phyloP scores from a whole-genome alignment of 2,329 filamentous ascomycete species.

The Phyllachora maydis region DNA sequence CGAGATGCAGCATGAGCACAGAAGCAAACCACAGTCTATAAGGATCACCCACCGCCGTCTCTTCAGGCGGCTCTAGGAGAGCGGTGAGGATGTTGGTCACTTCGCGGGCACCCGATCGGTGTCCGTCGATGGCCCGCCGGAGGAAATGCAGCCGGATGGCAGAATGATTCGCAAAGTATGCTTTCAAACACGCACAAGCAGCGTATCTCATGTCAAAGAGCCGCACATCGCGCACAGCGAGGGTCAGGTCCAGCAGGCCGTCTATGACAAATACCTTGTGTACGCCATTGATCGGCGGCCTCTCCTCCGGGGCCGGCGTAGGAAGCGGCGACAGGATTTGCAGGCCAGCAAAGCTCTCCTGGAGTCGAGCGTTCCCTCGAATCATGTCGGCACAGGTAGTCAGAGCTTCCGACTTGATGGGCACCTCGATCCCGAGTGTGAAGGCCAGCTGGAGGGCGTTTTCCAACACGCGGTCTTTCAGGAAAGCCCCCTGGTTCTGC shows the following conservation, averaged over 20 bases:
- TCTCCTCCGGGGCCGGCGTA: slow-evolving; percentile 13
- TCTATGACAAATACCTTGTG: slow-evolving; percentile 76
- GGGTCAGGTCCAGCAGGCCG: slow-evolving; percentile 63
- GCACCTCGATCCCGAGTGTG: slow-evolving; percentile 45
- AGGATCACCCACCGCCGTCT: slow-evolving; percentile 48
- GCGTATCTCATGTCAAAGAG: slow-evolving; percentile 67
- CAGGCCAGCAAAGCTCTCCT: slow-evolving; percentile 77
- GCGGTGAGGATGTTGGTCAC: slow-evolving; percentile 78
- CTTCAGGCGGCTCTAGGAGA: slow-evolving; percentile 45
- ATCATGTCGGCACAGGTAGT: slow-evolving; percentile 78
- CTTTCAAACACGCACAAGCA: slow-evolving; percentile 77
- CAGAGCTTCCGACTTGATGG: slow-evolving; percentile 73
- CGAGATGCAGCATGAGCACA: slow-evolving; percentile 66
- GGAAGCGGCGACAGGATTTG: slow-evolving; percentile 46
- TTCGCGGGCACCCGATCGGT: slow-evolving; percentile 56
- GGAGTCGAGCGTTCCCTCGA: slow-evolving; percentile 54
- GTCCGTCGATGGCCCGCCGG: slow-evolving; percentile 71
- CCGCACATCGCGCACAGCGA: slow-evolving; percentile 44
- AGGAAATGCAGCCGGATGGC: slow-evolving; percentile 75
- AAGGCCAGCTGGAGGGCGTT: slow-evolving; percentile 72
- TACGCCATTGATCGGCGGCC: slow-evolving; percentile 23
- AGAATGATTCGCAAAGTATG: slow-evolving; percentile 69
- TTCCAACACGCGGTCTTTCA: slow-evolving; percentile 60
- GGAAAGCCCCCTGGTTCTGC: slow-evolving; percentile 72
- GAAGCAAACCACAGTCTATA: slow-evolving; percentile 84